These are phyloP conservation scores for Silybum marianum DNA, from an alignment of 129 eudicot genomes.

Conservation along the genomic window DNA sequence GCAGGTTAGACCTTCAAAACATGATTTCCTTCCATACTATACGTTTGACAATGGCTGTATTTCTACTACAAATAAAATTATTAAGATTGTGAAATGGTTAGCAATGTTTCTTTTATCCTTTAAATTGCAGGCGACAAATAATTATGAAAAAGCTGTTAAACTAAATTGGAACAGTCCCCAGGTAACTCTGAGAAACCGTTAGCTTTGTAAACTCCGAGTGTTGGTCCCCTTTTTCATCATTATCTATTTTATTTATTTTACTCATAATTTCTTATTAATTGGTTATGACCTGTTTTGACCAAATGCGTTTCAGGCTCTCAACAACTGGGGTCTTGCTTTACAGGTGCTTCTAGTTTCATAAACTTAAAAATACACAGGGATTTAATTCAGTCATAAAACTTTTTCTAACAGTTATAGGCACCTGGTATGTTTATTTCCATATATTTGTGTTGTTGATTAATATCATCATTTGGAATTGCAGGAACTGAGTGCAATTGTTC, in stretches of 20 bases:
- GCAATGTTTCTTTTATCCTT: background rate
- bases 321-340: constrained; percentile 94
- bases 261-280: background rate
- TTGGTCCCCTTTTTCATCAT: background rate
- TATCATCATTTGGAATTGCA: constrained; percentile 32
- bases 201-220: background rate
- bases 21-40: constrained; percentile 15
- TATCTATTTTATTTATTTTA: background rate
- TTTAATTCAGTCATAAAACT: constrained; percentile 11
- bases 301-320: constrained; percentile 65
- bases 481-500: constrained; percentile 96
- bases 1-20: constrained; percentile 46
- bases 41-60: background rate
- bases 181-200: constrained; percentile 45
- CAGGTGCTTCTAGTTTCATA: constrained; percentile 54
- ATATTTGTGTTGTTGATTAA: constrained; percentile 2
- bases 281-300: constrained; percentile 21
- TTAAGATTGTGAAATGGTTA: constrained; percentile 7
- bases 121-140: constrained; percentile 79
- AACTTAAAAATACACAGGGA: background rate
- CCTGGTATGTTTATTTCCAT: background rate
- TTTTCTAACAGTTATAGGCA: background rate
- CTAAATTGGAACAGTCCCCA: constrained; percentile 98
- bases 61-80: constrained; percentile 10
- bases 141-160: constrained; percentile 90